These are phyloP conservation scores for Meira nashicola DNA, from an alignment of 1,284 basidiomycete genomes.

Conservation along the genomic window DNA sequence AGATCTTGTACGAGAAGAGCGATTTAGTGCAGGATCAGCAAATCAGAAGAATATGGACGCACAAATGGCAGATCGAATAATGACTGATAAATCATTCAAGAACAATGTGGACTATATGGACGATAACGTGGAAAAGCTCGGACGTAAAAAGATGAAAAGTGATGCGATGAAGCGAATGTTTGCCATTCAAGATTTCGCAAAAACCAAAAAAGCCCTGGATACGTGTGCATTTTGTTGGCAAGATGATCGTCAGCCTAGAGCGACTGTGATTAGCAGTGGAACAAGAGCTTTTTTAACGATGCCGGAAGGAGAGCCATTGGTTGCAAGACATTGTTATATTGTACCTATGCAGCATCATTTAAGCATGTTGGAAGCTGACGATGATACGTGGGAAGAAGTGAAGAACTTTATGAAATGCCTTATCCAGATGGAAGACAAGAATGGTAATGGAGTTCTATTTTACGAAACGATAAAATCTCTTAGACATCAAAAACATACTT, in stretches of 20 bases:
- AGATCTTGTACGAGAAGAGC: conserved; percentile 88
- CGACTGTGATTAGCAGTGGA: conserved; percentile 82
- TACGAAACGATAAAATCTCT: conserved; percentile 85
- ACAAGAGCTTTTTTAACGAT: conserved; percentile 83
- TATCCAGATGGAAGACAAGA: conserved; percentile 78
- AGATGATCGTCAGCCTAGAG: conserved; percentile 65
- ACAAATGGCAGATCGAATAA: conserved; percentile 80
- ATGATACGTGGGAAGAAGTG: conserved; percentile 77
- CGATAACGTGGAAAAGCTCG: conserved; percentile 87
- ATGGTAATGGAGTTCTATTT: conserved; percentile 84
- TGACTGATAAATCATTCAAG: conserved; percentile 78
- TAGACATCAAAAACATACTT: conserved; percentile 81
- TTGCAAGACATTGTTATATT: conserved; percentile 84
- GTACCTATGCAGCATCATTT: conserved; percentile 86
- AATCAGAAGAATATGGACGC: conserved; percentile 88
- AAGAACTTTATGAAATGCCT: conserved; percentile 98
- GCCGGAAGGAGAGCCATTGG: conserved; percentile 76
- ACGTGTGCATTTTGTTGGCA: conserved; percentile 62
- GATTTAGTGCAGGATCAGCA: conserved; percentile 76
- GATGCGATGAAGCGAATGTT: conserved; percentile 96
- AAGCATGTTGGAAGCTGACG: conserved; percentile 85
- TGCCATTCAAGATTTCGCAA: conserved; percentile 92
- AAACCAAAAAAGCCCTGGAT: conserved; percentile 83
- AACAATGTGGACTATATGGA: conserved; percentile 78
- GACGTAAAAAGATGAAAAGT: conserved; percentile 85